These are phyloP conservation scores for Sarocladium strictum DNA, from an alignment of 2,329 filamentous ascomycete species.

Conservation along the genomic window DNA sequence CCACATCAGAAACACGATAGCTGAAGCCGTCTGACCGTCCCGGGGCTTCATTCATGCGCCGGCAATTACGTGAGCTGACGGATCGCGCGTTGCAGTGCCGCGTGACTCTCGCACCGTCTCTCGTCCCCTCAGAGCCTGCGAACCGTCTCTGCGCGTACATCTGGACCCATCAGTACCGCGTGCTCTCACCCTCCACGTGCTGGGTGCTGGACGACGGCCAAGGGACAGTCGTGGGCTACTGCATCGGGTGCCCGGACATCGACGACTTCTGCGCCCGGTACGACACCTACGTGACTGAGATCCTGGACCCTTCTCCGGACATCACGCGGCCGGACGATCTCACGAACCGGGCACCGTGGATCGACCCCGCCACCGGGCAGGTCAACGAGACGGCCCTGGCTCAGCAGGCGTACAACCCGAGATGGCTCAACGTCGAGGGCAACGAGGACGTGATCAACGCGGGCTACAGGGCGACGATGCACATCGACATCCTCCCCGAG, in stretches of 20 bases:
- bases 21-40: not conserved
- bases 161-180: conserved; percentile 46
- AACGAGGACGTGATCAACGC: conserved; percentile 26
- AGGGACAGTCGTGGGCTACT: conserved; percentile 41
- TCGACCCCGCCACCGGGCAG: conserved; percentile 16
- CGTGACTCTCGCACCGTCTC: conserved; percentile 38
- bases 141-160: conserved; percentile 38
- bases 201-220: conserved; percentile 43
- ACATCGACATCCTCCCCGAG: conserved; percentile 39
- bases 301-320: conserved; percentile 25
- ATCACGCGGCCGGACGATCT: conserved; percentile 18
- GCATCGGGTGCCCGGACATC: conserved; percentile 40
- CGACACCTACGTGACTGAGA: conserved; percentile 27
- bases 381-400: conserved; percentile 25
- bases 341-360: conserved; percentile 26
- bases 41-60: not conserved
- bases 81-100: conserved; percentile 31
- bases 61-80: not conserved
- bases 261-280: conserved; percentile 32
- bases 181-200: conserved; percentile 37
- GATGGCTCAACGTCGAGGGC: conserved; percentile 31
- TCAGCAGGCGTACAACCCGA: conserved; percentile 35
- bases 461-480: conserved; percentile 38
- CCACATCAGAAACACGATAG: too few species aligned
- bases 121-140: conserved; percentile 27